phyloP scores from a whole-genome alignment of 2,329 filamentous ascomycete species.

The Colletotrichum tamarilloi region DNA sequence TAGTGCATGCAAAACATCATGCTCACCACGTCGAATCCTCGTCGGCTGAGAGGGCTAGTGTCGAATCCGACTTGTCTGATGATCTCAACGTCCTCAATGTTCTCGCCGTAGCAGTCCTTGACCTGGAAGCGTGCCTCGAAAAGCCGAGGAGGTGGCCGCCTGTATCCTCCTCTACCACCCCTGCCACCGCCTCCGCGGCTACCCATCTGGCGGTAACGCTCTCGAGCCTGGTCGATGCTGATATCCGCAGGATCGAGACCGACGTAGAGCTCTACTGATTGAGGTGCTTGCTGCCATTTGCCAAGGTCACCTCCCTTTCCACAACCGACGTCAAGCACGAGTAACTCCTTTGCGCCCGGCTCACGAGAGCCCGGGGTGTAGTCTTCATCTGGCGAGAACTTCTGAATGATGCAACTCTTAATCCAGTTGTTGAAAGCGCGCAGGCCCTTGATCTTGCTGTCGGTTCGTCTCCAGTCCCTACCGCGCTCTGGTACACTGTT shows the following conservation, averaged over 20 bases:
- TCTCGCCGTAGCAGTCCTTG: constrained; percentile 92
- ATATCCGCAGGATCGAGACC: constrained; percentile 93
- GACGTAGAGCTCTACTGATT: constrained; percentile 91
- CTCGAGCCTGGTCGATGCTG: constrained; percentile 89
- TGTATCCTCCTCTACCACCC: constrained; percentile 64
- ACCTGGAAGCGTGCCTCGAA: constrained; percentile 90
- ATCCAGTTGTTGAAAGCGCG: constrained; percentile 99
- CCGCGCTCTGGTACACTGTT: constrained; percentile 95
- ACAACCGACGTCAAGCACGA: constrained; percentile 94
- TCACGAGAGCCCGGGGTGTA: constrained; percentile 71
- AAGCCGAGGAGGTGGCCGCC: constrained; percentile 64
- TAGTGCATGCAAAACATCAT: constrained; percentile 99
- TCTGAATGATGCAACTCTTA: constrained; percentile 97
- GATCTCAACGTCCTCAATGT: constrained; percentile 83
- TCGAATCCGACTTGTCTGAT: constrained; percentile 91
- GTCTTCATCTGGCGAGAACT: constrained; percentile 87
- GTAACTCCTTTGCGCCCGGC: constrained; percentile 69
- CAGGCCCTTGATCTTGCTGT: constrained; percentile 94
- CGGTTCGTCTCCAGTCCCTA: constrained; percentile 92
- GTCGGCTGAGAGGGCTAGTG: constrained; percentile 75
- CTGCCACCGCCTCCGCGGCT: constrained; percentile 66
- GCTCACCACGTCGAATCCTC: constrained; percentile 94
- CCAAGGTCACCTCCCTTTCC: constrained; percentile 95
- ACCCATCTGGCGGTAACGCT: constrained; percentile 82
- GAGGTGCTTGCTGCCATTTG: constrained; percentile 97